Evolutionary conservation across 2,329 filamentous ascomycete species (phyloP), one percentile per base, ranked within the genome.

Genomic region (Sporothrix sp.): DNA sequence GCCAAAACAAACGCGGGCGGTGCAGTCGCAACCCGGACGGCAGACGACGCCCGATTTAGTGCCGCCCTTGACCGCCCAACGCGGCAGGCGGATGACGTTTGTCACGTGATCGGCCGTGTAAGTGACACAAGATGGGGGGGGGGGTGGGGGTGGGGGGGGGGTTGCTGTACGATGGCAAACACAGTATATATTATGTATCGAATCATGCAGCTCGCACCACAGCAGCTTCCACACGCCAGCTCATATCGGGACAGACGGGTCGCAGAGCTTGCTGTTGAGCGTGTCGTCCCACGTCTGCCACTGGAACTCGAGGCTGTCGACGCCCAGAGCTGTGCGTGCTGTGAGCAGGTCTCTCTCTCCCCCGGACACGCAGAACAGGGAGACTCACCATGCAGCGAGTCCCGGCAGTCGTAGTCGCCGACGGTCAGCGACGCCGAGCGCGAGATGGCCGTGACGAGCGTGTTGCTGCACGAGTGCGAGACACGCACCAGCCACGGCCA

Each of bases 251-350:
- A 10, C 10, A 2, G 33, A 8, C n/a, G 44, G 33, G 1, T 47
- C 44, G 25, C 13, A 47, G 3, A 14, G 33, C 9, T 3, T 20
- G 13, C n/a, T 30, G 3, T 25, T 23, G 4, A 36, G 14, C 18
- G 20, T n/a, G 30, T 37, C 13, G 13, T 39, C 21, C 51, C 51
- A 52, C 2, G 45, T 52, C 33, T 52, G 50, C 44, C 45, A 52
- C 39, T 52, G 50, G 21, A 39, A 52, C 23, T 52, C 51, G 13
- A 44, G 20, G 14, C 42, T 48, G 33, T 49, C 45, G 20, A 48
- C 40, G 23, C 51, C 51, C 20, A 52, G 25, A 21, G 50, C 50
- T 52, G 36, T 2, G 5, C 10, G 11, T 25, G 35, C 23, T 4
- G 27, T 3, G 25, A 16, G 8, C 4, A 11, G 32, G 3, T 10